Base-by-base conservation (phyloP, 2,329 filamentous ascomycete genomes). In the Rhinocladiella mackenziei region DNA sequence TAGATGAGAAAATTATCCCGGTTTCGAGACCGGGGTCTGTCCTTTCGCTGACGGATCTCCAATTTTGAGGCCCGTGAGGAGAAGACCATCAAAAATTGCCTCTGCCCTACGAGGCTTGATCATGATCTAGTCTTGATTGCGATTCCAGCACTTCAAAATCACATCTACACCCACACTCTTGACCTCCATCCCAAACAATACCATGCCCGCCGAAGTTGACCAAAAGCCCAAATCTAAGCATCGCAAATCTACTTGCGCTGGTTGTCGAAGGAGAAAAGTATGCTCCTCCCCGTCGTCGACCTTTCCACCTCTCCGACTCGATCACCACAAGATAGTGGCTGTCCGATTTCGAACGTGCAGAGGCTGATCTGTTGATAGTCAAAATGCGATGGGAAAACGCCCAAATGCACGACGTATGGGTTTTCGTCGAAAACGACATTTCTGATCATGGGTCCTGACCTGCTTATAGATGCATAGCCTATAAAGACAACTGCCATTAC, bases 401-500 rank as follows among this genome's bases (percentile, higher is more conserved):
- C 54, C 25, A 53, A 53, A 43, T 56, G 53, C 37, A 56, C 53
- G 11, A 56, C 53, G 53, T 56, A 36, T 43, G 51, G 35, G 14
- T 14, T 35, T 11, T 19, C 17, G 4, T 14, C 17, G 8, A 19
- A 22, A 37, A 3, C 3, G n/a, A 5, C n/a, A 26, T 10, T 5
- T 3, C 17, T 19, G 11, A 37, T 10, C 14, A 17, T 9, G 10
- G 8, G 11, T 6, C 29, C 20, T 46, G 38, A 31, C 22, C 26
- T 6, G 8, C 5, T 6, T 25, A 14, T 19, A 56, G 51, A 20
- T 56, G 54, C 36, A 55, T 56, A 23, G 54, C 54, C n/a, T 56
- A 56, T 40, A 56, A 56, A 44, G 54, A 56, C 43, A 52, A 56
- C 30, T 56, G 54, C 32, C 46, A 53, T 26, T 56, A 56, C 38